phyloP scores from a whole-genome alignment of 2,329 filamentous ascomycete species.

The Cordyceps farinosa region DNA sequence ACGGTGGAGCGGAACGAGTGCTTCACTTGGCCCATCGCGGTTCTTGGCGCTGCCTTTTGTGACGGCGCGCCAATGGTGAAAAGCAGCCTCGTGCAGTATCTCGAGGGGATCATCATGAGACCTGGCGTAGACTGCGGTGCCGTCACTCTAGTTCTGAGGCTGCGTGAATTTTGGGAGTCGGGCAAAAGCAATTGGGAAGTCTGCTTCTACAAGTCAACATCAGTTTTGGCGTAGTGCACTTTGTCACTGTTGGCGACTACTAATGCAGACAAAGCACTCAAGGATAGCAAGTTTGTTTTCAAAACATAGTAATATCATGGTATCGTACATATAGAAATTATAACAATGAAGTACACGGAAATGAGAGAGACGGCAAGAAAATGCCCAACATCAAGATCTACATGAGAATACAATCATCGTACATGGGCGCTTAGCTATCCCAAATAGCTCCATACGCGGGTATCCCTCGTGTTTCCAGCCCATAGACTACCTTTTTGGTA shows the following conservation, averaged over 20 bases:
- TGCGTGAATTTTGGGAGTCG: neutral
- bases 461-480: slow-evolving; percentile 61
- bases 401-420: neutral
- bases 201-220: neutral
- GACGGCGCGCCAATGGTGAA: neutral
- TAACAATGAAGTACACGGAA: too few relatives aligned
- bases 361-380: neutral
- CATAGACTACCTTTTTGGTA: slow-evolving; percentile 66
- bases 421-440: slow-evolving; percentile 42
- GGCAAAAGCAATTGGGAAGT: neutral
- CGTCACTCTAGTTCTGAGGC: neutral
- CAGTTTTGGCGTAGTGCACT: too few relatives aligned
- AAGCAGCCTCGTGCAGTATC: neutral
- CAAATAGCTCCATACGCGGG: slow-evolving; percentile 72
- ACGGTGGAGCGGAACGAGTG: neutral
- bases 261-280: too few relatives aligned
- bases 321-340: too few relatives aligned
- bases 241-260: too few relatives aligned
- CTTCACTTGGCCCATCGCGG: neutral
- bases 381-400: neutral
- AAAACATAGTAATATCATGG: too few relatives aligned
- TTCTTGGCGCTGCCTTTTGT: neutral
- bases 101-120: neutral
- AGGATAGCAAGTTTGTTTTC: too few relatives aligned
- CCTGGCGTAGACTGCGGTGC: neutral